These are phyloP conservation scores for Rhynchospora breviuscula DNA, from an alignment of 176 grass and related monocot genomes.

Conservation along the genomic window DNA sequence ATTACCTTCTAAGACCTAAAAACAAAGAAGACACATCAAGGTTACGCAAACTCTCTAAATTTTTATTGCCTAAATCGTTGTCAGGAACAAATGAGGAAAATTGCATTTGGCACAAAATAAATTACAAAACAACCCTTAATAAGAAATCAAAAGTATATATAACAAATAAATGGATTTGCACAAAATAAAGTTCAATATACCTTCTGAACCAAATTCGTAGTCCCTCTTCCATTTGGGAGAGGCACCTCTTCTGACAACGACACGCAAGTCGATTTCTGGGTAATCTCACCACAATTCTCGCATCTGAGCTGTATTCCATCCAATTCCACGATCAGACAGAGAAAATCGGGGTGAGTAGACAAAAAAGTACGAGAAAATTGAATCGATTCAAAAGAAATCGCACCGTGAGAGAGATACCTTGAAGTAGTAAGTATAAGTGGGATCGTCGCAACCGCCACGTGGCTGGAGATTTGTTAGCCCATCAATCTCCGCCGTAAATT, in stretches of 20 bases:
- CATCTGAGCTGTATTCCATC: slow-evolving; percentile 48
- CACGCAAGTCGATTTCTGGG: slow-evolving; percentile 63
- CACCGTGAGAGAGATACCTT: slow-evolving; percentile 34
- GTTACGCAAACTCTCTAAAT: not conserved
- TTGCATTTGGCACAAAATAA: not conserved
- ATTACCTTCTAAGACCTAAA: not conserved
- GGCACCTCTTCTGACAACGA: slow-evolving; percentile 56
- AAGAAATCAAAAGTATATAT: not conserved
- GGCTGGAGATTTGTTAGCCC: slow-evolving; percentile 77
- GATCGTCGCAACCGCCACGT: slow-evolving; percentile 61
- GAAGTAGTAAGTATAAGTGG: slow-evolving; percentile 69
- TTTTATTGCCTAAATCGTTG: not conserved
- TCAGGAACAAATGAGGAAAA: not conserved
- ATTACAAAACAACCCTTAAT: not conserved
- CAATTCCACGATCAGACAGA: not conserved
- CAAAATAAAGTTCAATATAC: slow-evolving; percentile 23
- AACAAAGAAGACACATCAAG: not conserved
- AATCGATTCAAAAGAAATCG: not conserved
- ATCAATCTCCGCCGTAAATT: slow-evolving; percentile 67
- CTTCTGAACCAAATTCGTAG: slow-evolving; percentile 84
- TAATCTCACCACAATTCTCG: slow-evolving; percentile 79
- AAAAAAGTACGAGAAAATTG: not conserved
- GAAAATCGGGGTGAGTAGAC: not conserved
- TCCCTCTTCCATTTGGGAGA: slow-evolving; percentile 49
- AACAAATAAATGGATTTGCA: not conserved